Base-by-base conservation (phyloP, 768 basidiomycete species). In the Pluteus cervinus region DNA sequence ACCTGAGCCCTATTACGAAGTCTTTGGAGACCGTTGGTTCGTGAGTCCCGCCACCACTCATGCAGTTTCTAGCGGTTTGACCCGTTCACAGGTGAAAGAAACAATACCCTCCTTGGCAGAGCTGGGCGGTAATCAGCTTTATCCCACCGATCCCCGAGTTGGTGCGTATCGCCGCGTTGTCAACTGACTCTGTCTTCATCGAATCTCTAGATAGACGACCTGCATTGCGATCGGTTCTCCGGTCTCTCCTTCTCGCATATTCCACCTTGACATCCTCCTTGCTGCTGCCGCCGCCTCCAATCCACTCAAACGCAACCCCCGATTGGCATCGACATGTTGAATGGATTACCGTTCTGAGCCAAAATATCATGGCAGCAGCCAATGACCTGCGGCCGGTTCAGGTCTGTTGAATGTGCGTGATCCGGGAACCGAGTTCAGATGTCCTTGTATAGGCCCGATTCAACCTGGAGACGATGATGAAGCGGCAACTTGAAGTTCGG, bases 371-470 rank as follows among this genome's bases (percentile, higher is more conserved):
- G 77, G 86, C 82, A 10, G 85, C 86, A 12, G 86, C 86, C 24
- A 94, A 94, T 51, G 89, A 91, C 49, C 61, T 93, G 35, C 76
- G 91, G 17, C 90, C 89, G 1, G 84, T 91, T 4, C 90, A 93
- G 73, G 88, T 81, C 45, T 29, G 38, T 20, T 15, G 14, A n/a
- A 35, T 35, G n/a, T 12, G 20, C 41, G 17, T 18, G 34, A 24
- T 33, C 33, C 21, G 10, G 42, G 39, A 25, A 20, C 21, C 17
- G 12, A 17, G 22, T 23, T 14, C 34, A 36, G 15, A 44, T 28
- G 18, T 18, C 22, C 28, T 11, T 38, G 11, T 22, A 10, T 47
- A 89, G 82, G 89, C 90, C 10, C 67, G 90, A 46, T 81, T 74
- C 24, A 86, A 83, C 49, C 68, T 93, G 29, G 88, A 91, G 53